A percentile compares a stretch with the other conserved stretches of the same genome.
Conservation (phyloP, 441 rosid species). For the Populus tomentosa region DNA sequence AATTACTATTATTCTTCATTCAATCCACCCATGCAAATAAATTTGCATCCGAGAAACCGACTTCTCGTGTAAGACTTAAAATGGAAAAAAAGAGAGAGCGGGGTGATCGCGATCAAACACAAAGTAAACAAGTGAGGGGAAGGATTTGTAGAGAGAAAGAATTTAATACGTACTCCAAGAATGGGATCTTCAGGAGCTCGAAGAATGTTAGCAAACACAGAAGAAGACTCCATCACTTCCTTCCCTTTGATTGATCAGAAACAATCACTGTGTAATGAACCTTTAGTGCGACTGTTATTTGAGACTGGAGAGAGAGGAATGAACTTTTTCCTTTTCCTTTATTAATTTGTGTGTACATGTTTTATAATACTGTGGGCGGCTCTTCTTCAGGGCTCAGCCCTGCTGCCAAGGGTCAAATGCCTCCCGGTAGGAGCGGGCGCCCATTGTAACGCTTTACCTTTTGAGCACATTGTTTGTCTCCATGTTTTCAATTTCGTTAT, state of each 20-base stretch:
- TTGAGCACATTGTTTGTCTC: not conserved
- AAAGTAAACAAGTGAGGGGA: not conserved
- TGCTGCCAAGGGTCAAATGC: not conserved
- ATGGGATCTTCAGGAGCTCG: constrained; percentile 97
- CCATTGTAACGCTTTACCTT: not conserved
- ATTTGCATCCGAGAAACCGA: not conserved
- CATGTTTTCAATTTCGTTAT: not conserved
- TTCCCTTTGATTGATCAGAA: not conserved
- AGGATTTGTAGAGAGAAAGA: not conserved
- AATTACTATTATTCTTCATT: not conserved
- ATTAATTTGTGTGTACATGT: not conserved
- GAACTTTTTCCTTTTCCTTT: not conserved
- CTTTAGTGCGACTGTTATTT: not conserved
- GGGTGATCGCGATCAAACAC: not conserved
- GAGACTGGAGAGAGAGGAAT: not conserved
- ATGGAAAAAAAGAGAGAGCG: no score
- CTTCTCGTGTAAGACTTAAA: not conserved
- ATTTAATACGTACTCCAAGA: constrained; percentile 55
- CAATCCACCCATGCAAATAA: not conserved
- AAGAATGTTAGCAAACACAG: constrained; percentile 57
- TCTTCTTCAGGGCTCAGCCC: not conserved
- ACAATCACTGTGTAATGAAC: not conserved
- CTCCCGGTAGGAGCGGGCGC: not conserved
- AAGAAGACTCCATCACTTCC: constrained; percentile 2
- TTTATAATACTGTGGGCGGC: not conserved